These are phyloP conservation scores for Chamaecrista fasciculata DNA, from an alignment of 306 rosid genomes.

Conservation along the genomic window DNA sequence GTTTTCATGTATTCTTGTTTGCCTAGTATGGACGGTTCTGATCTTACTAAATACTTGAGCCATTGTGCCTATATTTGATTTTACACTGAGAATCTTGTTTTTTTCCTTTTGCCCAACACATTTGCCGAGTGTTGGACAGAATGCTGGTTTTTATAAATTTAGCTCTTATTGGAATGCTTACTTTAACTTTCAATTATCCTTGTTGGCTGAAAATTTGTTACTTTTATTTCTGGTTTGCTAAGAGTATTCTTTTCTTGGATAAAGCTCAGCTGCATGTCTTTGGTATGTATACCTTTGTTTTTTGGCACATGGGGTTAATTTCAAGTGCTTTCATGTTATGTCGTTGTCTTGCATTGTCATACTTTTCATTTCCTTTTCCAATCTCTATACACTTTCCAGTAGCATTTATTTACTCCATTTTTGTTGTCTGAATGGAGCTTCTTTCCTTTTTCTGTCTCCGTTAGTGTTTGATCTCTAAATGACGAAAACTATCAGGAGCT, in stretches of 20 bases:
- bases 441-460: background rate
- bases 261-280: background rate
- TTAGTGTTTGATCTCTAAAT: conserved; percentile 34
- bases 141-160: background rate
- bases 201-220: background rate
- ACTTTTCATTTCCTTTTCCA: background rate
- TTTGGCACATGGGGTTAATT: background rate
- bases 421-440: background rate
- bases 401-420: background rate
- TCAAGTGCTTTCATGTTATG: background rate
- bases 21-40: background rate
- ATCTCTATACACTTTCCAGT: background rate
- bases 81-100: background rate
- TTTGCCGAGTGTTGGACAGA: background rate
- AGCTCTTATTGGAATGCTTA: background rate
- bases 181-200: background rate
- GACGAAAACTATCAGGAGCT: conserved; percentile 35
- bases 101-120: background rate
- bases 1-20: background rate
- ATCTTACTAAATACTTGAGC: background rate
- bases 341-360: background rate
- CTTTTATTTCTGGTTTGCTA: background rate
- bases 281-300: background rate
- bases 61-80: background rate
- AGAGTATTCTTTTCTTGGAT: background rate